Percentiles rank a stretch among this genome's conserved stretches.
Conservation (phyloP, 257 asterid genomes). For the Lycium barbarum region DNA sequence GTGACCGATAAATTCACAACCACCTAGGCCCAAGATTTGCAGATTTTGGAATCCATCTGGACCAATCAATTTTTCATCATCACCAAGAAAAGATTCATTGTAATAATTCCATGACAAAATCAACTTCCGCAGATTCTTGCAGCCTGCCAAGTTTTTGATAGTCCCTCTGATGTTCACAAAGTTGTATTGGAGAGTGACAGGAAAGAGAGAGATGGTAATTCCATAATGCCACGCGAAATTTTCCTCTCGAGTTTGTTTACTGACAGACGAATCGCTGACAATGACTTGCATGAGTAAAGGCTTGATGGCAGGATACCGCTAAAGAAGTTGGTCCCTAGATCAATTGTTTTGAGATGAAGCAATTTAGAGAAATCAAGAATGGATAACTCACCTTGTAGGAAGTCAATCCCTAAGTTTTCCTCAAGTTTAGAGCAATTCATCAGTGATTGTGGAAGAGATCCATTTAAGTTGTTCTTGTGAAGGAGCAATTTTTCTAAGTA, state of each 20-base stretch:
- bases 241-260: slow-evolving; percentile 16
- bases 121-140: slow-evolving; percentile 31
- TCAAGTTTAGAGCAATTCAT: not conserved
- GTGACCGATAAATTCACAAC: slow-evolving; percentile 28
- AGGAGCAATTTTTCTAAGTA: slow-evolving; percentile 10
- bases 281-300: slow-evolving; percentile 8
- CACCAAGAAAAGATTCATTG: slow-evolving; percentile 21
- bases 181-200: slow-evolving; percentile 34
- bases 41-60: slow-evolving; percentile 35
- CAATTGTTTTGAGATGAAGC: slow-evolving; percentile 11
- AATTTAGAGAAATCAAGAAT: slow-evolving; percentile 24
- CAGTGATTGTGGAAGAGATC: slow-evolving; percentile 22
- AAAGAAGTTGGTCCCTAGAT: slow-evolving; percentile 13
- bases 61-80: slow-evolving; percentile 12
- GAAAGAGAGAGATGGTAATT: slow-evolving; percentile 11
- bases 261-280: slow-evolving; percentile 1
- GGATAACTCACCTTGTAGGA: slow-evolving; percentile 8
- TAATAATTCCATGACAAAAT: slow-evolving; percentile 31
- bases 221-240: slow-evolving; percentile 30
- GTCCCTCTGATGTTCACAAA: slow-evolving; percentile 31
- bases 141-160: slow-evolving; percentile 12
- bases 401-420: not conserved
- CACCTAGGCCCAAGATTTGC: slow-evolving; percentile 29
- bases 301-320: not conserved
- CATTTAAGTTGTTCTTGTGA: slow-evolving; percentile 26